Evolutionary conservation across 345 rosid genomes (phyloP).

Genomic region (Syzygium aqueum): DNA sequence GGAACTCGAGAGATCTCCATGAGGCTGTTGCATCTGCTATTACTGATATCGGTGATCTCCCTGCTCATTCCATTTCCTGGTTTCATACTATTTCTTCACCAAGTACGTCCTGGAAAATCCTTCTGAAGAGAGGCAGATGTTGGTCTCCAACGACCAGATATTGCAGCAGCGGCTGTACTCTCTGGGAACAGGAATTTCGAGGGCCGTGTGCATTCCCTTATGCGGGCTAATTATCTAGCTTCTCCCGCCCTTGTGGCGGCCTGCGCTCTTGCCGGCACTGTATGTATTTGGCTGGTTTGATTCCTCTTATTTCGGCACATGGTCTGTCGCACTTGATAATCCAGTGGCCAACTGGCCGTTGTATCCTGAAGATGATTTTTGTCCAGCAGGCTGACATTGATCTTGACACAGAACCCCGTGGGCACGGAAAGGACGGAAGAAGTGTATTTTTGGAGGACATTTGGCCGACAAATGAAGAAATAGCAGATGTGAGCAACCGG

Average conservation of each 20-base stretch:
- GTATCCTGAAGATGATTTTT: neutral
- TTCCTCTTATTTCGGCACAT: neutral
- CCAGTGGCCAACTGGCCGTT: neutral
- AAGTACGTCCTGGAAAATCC: neutral
- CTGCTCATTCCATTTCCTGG: neutral
- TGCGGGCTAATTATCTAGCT: slow-evolving; percentile 89
- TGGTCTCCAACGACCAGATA: slow-evolving; percentile 22
- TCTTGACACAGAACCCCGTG: slow-evolving; percentile 65
- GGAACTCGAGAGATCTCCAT: slow-evolving; percentile 86
- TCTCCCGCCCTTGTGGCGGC: slow-evolving; percentile 94
- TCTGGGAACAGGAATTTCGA: slow-evolving; percentile 90
- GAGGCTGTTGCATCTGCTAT: slow-evolving; percentile 74
- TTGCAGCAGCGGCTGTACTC: slow-evolving; percentile 87
- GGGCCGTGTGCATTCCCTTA: slow-evolving; percentile 84
- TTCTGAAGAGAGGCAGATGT: neutral
- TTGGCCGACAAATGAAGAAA: slow-evolving; percentile 92
- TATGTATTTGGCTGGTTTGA: slow-evolving; percentile 8
- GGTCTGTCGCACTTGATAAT: neutral
- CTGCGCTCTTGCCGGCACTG: slow-evolving; percentile 89
- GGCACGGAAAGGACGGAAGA: slow-evolving; percentile 61
- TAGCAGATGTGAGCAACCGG: slow-evolving; percentile 44
- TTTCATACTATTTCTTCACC: neutral
- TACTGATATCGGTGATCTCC: slow-evolving; percentile 45
- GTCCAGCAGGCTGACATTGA: slow-evolving; percentile 57
- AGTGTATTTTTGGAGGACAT: slow-evolving; percentile 59